Evolutionary conservation across 768 basidiomycete species (phyloP).

Genomic region (Termitomyces bulborhizus): DNA sequence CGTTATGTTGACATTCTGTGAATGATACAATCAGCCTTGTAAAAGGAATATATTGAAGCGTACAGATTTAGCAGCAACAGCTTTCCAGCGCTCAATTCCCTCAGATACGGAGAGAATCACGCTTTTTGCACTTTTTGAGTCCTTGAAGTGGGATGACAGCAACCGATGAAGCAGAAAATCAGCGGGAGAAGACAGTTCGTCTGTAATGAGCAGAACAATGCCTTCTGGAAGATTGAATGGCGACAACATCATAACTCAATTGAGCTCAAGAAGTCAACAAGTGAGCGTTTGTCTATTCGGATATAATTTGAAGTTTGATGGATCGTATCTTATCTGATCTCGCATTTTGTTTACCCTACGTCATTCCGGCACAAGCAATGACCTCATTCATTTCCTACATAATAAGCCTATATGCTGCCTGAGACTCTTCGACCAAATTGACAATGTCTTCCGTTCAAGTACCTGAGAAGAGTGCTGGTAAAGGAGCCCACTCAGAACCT

Average conservation of each 20-base stretch:
- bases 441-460: not conserved
- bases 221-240: constrained; percentile 47
- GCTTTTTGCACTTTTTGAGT: constrained; percentile 23
- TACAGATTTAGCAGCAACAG: constrained; percentile 59
- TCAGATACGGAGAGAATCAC: constrained; percentile 57
- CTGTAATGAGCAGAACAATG: constrained; percentile 58
- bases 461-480: not conserved
- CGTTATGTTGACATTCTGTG: constrained; percentile 34
- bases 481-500: not conserved
- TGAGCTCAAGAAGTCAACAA: too few relatives aligned
- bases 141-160: constrained; percentile 48
- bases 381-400: not conserved
- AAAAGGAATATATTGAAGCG: constrained; percentile 17
- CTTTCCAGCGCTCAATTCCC: constrained; percentile 53
- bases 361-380: not conserved
- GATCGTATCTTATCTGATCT: not conserved
- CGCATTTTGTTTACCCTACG: not conserved
- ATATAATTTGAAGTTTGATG: not conserved
- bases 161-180: constrained; percentile 65
- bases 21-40: not conserved
- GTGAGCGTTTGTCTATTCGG: too few relatives aligned
- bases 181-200: constrained; percentile 63
- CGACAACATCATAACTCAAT: constrained; percentile 33
- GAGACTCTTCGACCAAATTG: too few relatives aligned
- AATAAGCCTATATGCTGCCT: not conserved